Evolutionary conservation across 768 basidiomycete genomes (phyloP).

Genomic region (Amanita muscaria): DNA sequence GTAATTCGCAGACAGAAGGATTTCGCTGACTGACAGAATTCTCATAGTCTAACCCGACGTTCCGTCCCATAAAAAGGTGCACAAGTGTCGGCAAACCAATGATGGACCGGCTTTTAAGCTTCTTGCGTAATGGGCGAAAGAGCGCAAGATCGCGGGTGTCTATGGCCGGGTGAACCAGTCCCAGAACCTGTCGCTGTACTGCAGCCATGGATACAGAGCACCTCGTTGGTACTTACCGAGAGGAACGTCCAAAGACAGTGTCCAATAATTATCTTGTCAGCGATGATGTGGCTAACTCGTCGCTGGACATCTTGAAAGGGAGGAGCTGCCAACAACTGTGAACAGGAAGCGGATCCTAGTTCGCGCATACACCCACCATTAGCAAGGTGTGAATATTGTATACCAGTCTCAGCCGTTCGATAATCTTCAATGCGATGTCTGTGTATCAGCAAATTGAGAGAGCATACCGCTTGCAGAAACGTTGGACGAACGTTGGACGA

Average conservation of each 20-base stretch:
- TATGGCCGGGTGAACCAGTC: constrained; percentile 40
- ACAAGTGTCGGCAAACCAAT: constrained; percentile 35
- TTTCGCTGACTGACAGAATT: constrained; percentile 33
- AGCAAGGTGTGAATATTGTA: constrained; percentile 30
- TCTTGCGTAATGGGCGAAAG: constrained; percentile 41
- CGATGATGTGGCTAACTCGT: constrained; percentile 32
- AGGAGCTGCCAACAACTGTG: constrained; percentile 27
- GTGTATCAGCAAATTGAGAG: not conserved
- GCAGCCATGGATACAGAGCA: not conserved
- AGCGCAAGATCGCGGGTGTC: constrained; percentile 47
- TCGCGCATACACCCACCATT: constrained; percentile 25
- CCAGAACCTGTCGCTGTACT: constrained; percentile 32
- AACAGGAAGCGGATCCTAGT: not conserved
- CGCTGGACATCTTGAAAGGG: constrained; percentile 39
- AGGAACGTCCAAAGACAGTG: constrained; percentile 45
- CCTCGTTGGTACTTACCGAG: constrained; percentile 28
- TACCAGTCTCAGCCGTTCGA: constrained; percentile 36
- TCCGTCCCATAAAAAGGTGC: constrained; percentile 35
- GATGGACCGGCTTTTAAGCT: constrained; percentile 26
- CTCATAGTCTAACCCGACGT: constrained; percentile 33
- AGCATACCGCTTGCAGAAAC: not conserved
- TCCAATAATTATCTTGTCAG: constrained; percentile 45
- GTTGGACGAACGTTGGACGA: constrained; percentile 38
- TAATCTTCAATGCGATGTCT: constrained; percentile 43
- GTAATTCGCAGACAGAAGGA: constrained; percentile 7